These are phyloP conservation scores for Tillandsia leiboldiana DNA, from an alignment of 176 grass and related monocot species.

Conservation along the genomic window DNA sequence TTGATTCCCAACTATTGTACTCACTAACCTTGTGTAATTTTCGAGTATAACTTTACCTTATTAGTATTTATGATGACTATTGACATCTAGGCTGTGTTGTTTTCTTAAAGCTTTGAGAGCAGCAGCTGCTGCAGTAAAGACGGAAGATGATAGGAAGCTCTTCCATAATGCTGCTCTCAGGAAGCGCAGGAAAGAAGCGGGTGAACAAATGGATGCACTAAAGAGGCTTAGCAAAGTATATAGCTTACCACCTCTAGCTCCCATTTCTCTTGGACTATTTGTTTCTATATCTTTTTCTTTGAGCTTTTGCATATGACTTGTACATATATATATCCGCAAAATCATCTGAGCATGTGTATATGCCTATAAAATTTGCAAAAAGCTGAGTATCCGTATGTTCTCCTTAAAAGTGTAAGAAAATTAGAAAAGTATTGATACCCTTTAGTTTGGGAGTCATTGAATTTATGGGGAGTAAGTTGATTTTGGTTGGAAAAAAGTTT, in stretches of 20 bases:
- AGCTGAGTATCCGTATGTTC: no score
- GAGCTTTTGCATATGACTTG: no score
- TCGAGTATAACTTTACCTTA: background rate
- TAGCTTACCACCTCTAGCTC: background rate
- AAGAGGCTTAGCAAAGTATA: constrained; percentile 40
- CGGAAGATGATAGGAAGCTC: constrained; percentile 60
- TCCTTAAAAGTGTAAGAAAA: no score
- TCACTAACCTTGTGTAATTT: constrained; percentile 1
- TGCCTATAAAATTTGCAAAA: no score
- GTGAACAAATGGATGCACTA: constrained; percentile 32
- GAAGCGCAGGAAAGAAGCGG: constrained; percentile 60
- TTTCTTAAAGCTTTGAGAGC: constrained; percentile 54
- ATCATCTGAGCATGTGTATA: no score
- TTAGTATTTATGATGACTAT: background rate
- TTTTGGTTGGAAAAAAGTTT: no score
- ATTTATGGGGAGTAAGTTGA: no score
- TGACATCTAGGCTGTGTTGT: constrained; percentile 19
- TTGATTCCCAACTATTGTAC: constrained; percentile 52
- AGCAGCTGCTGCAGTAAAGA: constrained; percentile 65
- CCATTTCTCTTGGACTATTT: background rate
- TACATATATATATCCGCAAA: no score
- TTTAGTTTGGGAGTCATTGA: no score
- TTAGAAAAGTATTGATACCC: no score
- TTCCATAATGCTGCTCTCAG: constrained; percentile 53
- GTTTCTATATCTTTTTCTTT: constrained; percentile 7